Conservation (phyloP, 148 eudicot genomes). For the Persicaria maculosa region DNA sequence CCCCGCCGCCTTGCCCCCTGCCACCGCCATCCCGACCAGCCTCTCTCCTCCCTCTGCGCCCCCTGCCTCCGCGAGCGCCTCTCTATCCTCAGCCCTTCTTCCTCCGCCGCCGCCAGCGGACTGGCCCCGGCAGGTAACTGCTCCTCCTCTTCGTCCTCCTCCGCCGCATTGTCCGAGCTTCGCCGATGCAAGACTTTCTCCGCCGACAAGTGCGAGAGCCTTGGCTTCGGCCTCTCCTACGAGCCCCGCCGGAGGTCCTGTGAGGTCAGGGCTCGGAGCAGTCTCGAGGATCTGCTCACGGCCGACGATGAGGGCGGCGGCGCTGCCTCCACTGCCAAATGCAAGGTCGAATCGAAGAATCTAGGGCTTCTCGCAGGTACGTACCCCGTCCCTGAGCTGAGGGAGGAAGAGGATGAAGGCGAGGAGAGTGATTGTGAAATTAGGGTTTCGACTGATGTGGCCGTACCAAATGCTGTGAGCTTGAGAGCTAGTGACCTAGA, state of each 20-base stretch:
- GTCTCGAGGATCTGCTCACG: conserved; percentile 39
- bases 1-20: conserved; percentile 62
- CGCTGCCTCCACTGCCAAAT: neutral
- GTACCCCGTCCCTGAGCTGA: conserved; percentile 27
- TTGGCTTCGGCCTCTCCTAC: conserved; percentile 5
- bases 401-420: conserved; percentile 7
- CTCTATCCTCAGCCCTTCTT: conserved; percentile 46
- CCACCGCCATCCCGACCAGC: conserved; percentile 65
- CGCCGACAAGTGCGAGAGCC: conserved; percentile 26
- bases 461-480: conserved; percentile 10
- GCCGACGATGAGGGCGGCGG: conserved; percentile 28
- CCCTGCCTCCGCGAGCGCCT: conserved; percentile 80
- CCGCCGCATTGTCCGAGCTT: conserved; percentile 40
- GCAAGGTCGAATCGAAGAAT: conserved; percentile 42
- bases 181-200: conserved; percentile 67
- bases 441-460: conserved; percentile 37
- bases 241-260: conserved; percentile 73
- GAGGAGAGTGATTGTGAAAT: conserved; percentile 16
- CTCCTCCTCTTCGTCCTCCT: conserved; percentile 13
- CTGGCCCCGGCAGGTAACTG: neutral
- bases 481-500: conserved; percentile 8
- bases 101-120: conserved; percentile 19
- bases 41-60: conserved; percentile 69
- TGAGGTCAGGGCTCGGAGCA: conserved; percentile 45
- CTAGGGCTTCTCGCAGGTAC: conserved; percentile 36